Evolutionary conservation across 352 stramenopile species (phyloP).

Genomic region (Pythium sp.): DNA sequence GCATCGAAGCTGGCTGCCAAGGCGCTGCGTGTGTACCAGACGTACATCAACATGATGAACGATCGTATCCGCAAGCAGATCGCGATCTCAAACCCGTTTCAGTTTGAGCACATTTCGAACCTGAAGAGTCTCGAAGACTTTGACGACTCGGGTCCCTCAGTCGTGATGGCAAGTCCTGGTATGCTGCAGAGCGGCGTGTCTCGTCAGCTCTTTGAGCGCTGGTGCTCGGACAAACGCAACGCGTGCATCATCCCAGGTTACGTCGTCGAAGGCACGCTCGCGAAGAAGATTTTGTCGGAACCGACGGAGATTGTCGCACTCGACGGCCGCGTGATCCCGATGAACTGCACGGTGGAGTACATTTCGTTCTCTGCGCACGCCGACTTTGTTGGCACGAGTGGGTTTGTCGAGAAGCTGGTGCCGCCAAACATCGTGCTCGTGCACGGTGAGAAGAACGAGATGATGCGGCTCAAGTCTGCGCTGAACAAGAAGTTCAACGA

Average conservation of each 20-base stretch:
- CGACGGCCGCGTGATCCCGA: conserved; percentile 91
- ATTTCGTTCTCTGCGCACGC: conserved; percentile 98
- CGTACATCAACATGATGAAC: conserved; percentile 99
- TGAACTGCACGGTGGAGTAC: conserved; percentile 96
- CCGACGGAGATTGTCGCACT: conserved; percentile 95
- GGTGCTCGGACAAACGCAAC: conserved; percentile 97
- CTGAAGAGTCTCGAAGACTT: conserved; percentile 97
- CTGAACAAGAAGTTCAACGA: conserved; percentile 90
- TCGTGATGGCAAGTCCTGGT: conserved; percentile 98
- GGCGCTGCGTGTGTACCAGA: conserved; percentile 98
- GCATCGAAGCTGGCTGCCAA: conserved; percentile 96
- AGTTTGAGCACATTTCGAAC: conserved; percentile 97
- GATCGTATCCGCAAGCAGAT: conserved; percentile 96
- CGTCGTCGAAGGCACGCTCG: conserved; percentile 97
- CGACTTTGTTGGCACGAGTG: conserved; percentile 96
- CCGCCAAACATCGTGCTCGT: conserved; percentile 95
- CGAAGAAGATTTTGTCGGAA: conserved; percentile 96
- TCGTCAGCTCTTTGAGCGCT: conserved; percentile 97
- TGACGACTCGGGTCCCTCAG: conserved; percentile 95
- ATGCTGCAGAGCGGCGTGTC: conserved; percentile 99
- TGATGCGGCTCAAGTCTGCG: conserved; percentile 94
- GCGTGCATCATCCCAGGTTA: conserved; percentile 99
- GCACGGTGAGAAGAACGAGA: conserved; percentile 98
- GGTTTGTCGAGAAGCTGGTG: conserved; percentile 94
- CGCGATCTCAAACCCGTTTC: conserved; percentile 97